phyloP scores from a whole-genome alignment of 768 basidiomycete genomes.

The Termitomyces sp. region DNA sequence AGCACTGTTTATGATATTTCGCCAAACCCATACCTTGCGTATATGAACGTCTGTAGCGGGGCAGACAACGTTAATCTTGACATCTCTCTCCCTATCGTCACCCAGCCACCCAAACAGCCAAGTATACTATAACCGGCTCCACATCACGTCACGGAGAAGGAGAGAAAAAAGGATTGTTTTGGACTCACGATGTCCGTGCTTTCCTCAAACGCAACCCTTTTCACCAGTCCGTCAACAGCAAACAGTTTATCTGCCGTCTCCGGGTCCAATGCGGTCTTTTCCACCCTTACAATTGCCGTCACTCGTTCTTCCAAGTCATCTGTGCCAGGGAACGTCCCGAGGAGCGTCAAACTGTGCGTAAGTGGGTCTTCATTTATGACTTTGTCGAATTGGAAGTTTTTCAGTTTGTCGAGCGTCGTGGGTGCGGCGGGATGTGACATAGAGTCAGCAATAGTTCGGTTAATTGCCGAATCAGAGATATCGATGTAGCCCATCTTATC shows the following conservation, averaged over 20 bases:
- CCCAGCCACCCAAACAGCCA: conserved; percentile 11
- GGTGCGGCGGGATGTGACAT: conserved; percentile 31
- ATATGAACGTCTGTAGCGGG: conserved; percentile 92
- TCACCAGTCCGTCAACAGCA: conserved; percentile 29
- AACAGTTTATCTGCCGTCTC: conserved; percentile 32
- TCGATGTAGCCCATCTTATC: no score
- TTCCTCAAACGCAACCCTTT: conserved; percentile 42
- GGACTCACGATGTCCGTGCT: conserved; percentile 62
- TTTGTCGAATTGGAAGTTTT: conserved; percentile 47
- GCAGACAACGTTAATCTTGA: conserved; percentile 79
- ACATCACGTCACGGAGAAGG: not conserved
- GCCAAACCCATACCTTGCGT: conserved; percentile 49
- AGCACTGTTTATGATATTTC: not conserved
- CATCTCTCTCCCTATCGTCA: conserved; percentile 43
- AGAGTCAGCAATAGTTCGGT: not conserved
- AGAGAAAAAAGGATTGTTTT: not conserved
- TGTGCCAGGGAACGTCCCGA: conserved; percentile 54
- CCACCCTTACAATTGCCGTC: conserved; percentile 67
- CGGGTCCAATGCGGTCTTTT: conserved; percentile 64
- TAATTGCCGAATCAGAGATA: no score
- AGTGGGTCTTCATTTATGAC: conserved; percentile 59
- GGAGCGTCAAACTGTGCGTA: conserved; percentile 55
- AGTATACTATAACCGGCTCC: not conserved
- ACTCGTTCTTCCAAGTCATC: conserved; percentile 18
- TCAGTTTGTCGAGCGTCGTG: conserved; percentile 29